Evolutionary conservation across 192 early-diverging fungal species (phyloP), one percentile per base, ranked within the genome.

Genomic region (Podochytrium sp.): DNA sequence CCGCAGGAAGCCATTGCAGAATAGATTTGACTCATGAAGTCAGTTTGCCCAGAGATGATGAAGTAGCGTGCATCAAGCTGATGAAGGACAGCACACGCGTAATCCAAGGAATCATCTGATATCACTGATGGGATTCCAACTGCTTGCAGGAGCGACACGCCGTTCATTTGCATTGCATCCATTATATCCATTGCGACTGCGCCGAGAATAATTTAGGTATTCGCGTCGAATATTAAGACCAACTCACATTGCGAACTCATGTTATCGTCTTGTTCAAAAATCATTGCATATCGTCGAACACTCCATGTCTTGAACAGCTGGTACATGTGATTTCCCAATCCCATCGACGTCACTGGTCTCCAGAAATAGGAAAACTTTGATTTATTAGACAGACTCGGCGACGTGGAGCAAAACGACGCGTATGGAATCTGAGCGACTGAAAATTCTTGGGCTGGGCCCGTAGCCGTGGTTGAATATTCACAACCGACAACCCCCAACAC

Each of bases 261-360:
- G 37, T 69, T 51, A 30, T 69, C 66, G 35, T 69, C 66, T 34
- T 30, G 5, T 41, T 69, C 50, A 12, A 38, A 12, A 35, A 69
- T 34, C 16, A 69, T 56, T 23, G 52, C 29, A 16, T 55, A 20
- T 20, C 66, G 66, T 23, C 55, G 25, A 7, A 69, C 66, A 39
- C 35, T 52, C 66, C 66, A 69, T 18, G n/a, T 33, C 35, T 23
- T 23, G 5, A 69, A 39, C 47, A 69, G 3, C 47, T 69, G 66
- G 10, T 30, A 25, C 29, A 69, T 69, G 29, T 69, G 66, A 20
- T 55, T 33, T 32, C 66, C 66, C 29, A 69, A n/a, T 16, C 66
- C 66, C 20, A 62, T 12, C 37, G 34, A 7, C 7, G 43, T 7
- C 43, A 47, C 30, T 14, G 60, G 14, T 27, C 60, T 30, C 60